phyloP scores from a whole-genome alignment of 306 rosid genomes.

The Psophocarpus tetragonolobus region DNA sequence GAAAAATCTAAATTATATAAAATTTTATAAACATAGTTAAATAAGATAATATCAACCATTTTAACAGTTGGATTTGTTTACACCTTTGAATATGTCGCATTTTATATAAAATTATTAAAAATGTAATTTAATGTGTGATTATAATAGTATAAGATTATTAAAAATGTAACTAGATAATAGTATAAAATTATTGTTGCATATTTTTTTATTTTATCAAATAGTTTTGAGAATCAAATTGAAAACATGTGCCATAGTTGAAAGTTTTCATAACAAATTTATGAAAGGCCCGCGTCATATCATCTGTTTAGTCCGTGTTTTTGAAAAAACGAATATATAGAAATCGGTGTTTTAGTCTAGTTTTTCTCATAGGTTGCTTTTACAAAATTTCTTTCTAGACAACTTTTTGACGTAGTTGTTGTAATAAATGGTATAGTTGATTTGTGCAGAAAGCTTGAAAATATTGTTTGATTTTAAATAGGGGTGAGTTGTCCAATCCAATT shows the following conservation, averaged over 20 bases:
- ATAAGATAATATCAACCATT: too few species aligned
- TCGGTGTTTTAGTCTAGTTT: not conserved
- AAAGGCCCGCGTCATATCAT: not conserved
- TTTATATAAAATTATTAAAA: too few species aligned
- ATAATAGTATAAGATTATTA: too few species aligned
- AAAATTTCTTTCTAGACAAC: not conserved
- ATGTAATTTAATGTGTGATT: too few species aligned
- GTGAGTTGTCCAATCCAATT: too few species aligned
- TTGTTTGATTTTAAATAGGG: not conserved
- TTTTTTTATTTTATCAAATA: not conserved
- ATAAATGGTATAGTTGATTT: not conserved
- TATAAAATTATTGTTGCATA: too few species aligned
- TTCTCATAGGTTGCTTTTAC: not conserved
- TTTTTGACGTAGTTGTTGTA: not conserved
- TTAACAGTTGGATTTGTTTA: too few species aligned
- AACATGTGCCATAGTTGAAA: not conserved
- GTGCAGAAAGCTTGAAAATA: not conserved
- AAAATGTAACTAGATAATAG: too few species aligned
- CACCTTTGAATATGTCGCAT: too few species aligned
- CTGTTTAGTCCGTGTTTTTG: not conserved
- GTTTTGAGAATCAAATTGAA: not conserved
- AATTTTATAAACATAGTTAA: too few species aligned
- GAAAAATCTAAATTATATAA: too few species aligned
- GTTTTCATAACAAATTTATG: not conserved
- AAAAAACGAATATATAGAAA: not conserved